Evolutionary conservation across 208 protist species (phyloP).

Genomic region (Crithidia mellificae): DNA sequence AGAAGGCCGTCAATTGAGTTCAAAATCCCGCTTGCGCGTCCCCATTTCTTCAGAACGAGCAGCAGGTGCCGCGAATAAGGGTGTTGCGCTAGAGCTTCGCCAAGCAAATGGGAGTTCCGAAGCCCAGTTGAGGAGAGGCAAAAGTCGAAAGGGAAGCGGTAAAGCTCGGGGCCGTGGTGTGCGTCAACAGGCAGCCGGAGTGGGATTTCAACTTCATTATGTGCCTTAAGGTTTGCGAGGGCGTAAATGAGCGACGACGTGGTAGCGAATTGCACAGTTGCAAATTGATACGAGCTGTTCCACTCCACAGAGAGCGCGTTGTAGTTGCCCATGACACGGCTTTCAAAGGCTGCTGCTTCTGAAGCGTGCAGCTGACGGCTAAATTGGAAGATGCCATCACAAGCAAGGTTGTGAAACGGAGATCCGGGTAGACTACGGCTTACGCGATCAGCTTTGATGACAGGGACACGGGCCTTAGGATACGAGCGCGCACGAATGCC

Average conservation of each 20-base stretch:
- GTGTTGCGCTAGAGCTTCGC: conserved; percentile 64
- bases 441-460: conserved; percentile 82
- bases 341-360: conserved; percentile 57
- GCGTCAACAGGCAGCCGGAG: conserved; percentile 78
- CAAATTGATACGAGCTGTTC: conserved; percentile 76
- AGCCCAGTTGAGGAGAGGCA: conserved; percentile 86
- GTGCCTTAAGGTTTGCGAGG: conserved; percentile 65
- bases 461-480: conserved; percentile 82
- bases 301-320: conserved; percentile 69
- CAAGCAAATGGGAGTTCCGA: conserved; percentile 81
- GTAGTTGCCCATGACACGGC: conserved; percentile 57
- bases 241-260: conserved; percentile 70
- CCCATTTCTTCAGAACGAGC: conserved; percentile 87
- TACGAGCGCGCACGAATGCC: conserved; percentile 67
- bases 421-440: conserved; percentile 79
- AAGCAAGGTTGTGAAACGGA: conserved; percentile 68
- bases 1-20: conserved; percentile 90
- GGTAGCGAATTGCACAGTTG: conserved; percentile 70
- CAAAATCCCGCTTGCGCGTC: conserved; percentile 70
- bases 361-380: conserved; percentile 46
- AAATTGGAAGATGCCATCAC: conserved; percentile 86
- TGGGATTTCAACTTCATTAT: conserved; percentile 77
- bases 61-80: conserved; percentile 80
- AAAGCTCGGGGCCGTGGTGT: conserved; percentile 82
- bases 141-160: conserved; percentile 89